Conservation (phyloP, 2,329 filamentous ascomycete species). For the Sporothrix euskadiensis region DNA sequence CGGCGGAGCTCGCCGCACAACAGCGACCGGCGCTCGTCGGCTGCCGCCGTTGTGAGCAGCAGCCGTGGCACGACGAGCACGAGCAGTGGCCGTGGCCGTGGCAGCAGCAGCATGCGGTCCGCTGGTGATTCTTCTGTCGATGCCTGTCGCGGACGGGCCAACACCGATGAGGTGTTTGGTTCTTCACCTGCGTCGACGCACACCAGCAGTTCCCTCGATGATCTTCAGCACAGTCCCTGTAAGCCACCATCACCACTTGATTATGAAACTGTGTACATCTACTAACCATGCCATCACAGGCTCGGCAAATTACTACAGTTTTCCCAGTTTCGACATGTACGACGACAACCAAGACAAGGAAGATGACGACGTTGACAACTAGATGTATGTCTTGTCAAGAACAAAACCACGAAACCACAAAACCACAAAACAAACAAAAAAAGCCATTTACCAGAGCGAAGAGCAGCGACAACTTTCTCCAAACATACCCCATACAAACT, state of each 20-base stretch:
- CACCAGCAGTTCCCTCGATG: slow-evolving; percentile 36
- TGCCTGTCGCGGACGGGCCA: slow-evolving; percentile 14
- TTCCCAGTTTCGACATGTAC: slow-evolving; percentile 72
- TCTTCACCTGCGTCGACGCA: slow-evolving; percentile 35
- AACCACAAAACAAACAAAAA: not conserved
- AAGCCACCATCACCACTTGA: not conserved
- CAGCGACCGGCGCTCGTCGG: not conserved
- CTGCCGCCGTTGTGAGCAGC: not conserved
- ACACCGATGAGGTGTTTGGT: slow-evolving; percentile 29
- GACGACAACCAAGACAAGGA: slow-evolving; percentile 50
- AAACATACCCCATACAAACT: not conserved
- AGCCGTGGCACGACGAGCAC: not conserved
- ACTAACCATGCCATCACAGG: slow-evolving; percentile 33
- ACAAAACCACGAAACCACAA: not conserved
- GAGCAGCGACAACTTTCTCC: not conserved
- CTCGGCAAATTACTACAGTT: slow-evolving; percentile 67
- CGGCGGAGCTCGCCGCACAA: not conserved
- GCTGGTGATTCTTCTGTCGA: not conserved
- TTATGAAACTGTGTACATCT: not conserved
- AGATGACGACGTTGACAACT: slow-evolving; percentile 39
- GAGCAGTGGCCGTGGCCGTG: not conserved
- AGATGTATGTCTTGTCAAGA: slow-evolving; percentile 14
- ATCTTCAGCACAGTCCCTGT: slow-evolving; percentile 33
- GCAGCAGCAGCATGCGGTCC: slow-evolving; percentile 9
- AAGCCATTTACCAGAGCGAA: not conserved